Evolutionary conservation across 2,329 filamentous ascomycete genomes (phyloP).

Genomic region (Dothideomycetes sp.): DNA sequence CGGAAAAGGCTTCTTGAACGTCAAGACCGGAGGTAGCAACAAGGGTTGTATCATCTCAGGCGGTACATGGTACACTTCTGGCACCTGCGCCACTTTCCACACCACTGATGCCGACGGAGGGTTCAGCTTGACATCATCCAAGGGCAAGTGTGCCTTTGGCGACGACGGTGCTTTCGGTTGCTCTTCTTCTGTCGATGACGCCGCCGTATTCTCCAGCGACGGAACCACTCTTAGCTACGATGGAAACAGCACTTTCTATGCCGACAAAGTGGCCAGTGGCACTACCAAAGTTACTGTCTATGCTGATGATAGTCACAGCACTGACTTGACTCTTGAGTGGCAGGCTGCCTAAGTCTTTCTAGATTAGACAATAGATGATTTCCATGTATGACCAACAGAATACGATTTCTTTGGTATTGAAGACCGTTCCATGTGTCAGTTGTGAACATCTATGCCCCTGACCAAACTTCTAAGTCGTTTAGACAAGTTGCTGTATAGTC

Average conservation of each 20-base stretch:
- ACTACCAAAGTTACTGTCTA: slow-evolving; percentile 38
- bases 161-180: slow-evolving; percentile 47
- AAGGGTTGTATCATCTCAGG: slow-evolving; percentile 58
- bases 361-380: too few species aligned
- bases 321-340: slow-evolving; percentile 31
- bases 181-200: slow-evolving; percentile 36
- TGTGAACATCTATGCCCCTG: too few species aligned
- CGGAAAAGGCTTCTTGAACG: slow-evolving; percentile 54
- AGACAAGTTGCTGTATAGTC: too few species aligned
- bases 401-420: too few species aligned
- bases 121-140: slow-evolving; percentile 50
- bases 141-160: slow-evolving; percentile 52
- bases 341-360: slow-evolving; percentile 18
- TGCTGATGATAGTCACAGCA: slow-evolving; percentile 23
- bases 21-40: slow-evolving; percentile 38
- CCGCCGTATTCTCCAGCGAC: slow-evolving; percentile 33
- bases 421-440: neutral
- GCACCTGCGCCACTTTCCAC: slow-evolving; percentile 59
- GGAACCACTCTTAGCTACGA: slow-evolving; percentile 30
- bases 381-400: too few species aligned
- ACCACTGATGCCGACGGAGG: slow-evolving; percentile 38
- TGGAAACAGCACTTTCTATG: slow-evolving; percentile 34
- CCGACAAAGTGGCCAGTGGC: slow-evolving; percentile 34
- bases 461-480: too few species aligned
- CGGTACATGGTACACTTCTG: slow-evolving; percentile 58